Conservation (phyloP, 1,284 basidiomycete species). For the Kwoniella shivajii region DNA sequence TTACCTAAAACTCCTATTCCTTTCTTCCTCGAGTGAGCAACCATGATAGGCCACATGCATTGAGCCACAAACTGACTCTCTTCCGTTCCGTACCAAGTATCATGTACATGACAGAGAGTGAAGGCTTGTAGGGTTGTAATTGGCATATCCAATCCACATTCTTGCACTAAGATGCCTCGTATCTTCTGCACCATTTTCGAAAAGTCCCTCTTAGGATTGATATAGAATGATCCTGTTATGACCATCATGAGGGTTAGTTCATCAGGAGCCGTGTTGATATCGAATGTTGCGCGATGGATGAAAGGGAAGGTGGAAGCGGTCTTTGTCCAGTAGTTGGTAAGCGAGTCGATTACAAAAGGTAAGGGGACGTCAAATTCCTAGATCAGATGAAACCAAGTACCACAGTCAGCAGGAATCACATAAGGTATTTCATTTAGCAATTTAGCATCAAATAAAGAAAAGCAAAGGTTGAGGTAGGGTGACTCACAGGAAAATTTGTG, state of each 20-base stretch:
- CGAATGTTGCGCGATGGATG: conserved; percentile 46
- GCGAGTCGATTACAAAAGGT: conserved; percentile 26
- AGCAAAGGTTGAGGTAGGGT: neutral
- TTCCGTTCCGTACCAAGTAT: conserved; percentile 41
- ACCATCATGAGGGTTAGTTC: conserved; percentile 45
- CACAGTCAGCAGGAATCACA: neutral
- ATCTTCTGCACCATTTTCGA: conserved; percentile 24
- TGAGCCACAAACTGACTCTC: conserved; percentile 46
- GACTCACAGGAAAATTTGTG: conserved; percentile 29
- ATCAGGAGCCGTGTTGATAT: conserved; percentile 29
- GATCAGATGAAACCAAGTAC: no score
- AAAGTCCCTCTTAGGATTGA: conserved; percentile 15
- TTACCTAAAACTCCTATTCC: conserved; percentile 41
- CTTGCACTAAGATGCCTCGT: conserved; percentile 37
- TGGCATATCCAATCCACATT: conserved; percentile 43
- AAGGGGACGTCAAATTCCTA: conserved; percentile 29
- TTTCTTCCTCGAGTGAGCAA: conserved; percentile 44
- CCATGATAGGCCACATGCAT: conserved; percentile 48
- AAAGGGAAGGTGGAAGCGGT: conserved; percentile 45
- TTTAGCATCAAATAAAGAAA: neutral
- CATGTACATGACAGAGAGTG: conserved; percentile 43
- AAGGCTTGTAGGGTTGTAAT: conserved; percentile 42
- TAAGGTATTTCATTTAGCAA: neutral
- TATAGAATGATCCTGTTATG: conserved; percentile 29
- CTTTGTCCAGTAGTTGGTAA: conserved; percentile 35